Base-by-base conservation (phyloP, 1,284 basidiomycete genomes). In the Marasmius tenuissimus region DNA sequence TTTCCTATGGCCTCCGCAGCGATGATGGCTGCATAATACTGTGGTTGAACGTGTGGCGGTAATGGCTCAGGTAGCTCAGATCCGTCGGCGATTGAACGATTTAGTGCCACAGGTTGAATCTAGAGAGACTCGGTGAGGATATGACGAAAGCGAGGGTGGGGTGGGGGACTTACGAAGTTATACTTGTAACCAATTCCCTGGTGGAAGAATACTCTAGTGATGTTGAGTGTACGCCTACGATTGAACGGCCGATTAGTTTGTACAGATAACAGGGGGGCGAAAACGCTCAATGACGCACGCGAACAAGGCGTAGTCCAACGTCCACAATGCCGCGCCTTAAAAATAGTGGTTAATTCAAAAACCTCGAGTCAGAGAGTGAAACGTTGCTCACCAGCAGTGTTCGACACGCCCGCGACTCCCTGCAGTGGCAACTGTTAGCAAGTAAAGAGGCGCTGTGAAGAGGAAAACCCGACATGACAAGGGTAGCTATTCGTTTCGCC, bases 341-440 rank as follows among this genome's bases (percentile, higher is more conserved):
- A 47, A n/a, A n/a, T 11, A 20, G 45, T 14, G 7, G 16, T 14
- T 47, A n/a, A 47, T 5, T 20, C 20, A 8, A 16, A 7, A 8
- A 2, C n/a, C n/a, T 47, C 20, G 20, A n/a, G n/a, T 20, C 8
- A n/a, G 45, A 47, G 16, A n/a, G 16, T 27, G 4, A 3, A 8
- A 47, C n/a, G 7, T 27, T 27, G 40, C 35, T 56, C 20, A 47
- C 88, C 89, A 11, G 84, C 89, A 0, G 85, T 84, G 68, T 91
- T 87, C 70, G 86, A 87, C 14, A 89, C 84, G 3, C 84, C 84
- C 35, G 88, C 86, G 9, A 85, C 83, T 60, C 89, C 89, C 76
- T 77, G 78, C 51, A 72, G 71, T 35, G 38, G 49, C 58, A 39
- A 37, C 38, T n/a, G 16, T 35, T 9, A 50, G 47, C 4, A 57